phyloP scores from a whole-genome alignment of 257 asterid species.

The Rhazya stricta region DNA sequence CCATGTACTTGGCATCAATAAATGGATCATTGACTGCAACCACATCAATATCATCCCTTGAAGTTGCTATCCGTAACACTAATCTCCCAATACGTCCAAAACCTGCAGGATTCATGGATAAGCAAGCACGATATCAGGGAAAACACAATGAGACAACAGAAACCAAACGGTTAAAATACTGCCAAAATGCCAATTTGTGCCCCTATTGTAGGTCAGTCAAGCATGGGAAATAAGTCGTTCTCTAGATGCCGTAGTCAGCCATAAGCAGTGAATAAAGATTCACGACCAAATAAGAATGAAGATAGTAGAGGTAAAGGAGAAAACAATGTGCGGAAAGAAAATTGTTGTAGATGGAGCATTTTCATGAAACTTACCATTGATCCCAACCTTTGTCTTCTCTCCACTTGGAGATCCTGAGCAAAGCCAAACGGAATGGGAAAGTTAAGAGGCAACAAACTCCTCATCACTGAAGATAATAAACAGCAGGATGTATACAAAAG shows the following conservation, averaged over 20 bases:
- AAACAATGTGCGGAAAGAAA: not conserved
- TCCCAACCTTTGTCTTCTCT: conserved; percentile 72
- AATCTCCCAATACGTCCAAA: conserved; percentile 98
- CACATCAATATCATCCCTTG: conserved; percentile 90
- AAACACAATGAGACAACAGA: not conserved
- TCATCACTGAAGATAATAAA: conserved; percentile 6
- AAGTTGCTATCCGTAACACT: conserved; percentile 78
- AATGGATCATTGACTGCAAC: conserved; percentile 98
- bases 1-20: conserved; percentile 95
- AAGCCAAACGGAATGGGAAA: conserved; percentile 13
- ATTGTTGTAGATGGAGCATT: conserved; percentile 1
- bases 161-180: not conserved
- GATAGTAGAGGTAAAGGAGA: not conserved
- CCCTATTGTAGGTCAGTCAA: not conserved
- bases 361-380: conserved; percentile 58
- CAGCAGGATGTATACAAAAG: not conserved
- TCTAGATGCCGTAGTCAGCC: not conserved
- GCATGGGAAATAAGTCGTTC: not conserved
- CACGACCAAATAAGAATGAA: not conserved
- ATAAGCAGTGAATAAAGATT: not conserved
- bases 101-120: conserved; percentile 41
- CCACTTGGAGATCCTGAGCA: conserved; percentile 54
- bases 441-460: conserved; percentile 19
- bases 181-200: not conserved
- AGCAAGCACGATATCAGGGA: not conserved